Evolutionary conservation across 371 early-diverging fungal genomes (phyloP), one percentile per base, ranked within the genome.

Genomic region (Synchytrium microbalum): DNA sequence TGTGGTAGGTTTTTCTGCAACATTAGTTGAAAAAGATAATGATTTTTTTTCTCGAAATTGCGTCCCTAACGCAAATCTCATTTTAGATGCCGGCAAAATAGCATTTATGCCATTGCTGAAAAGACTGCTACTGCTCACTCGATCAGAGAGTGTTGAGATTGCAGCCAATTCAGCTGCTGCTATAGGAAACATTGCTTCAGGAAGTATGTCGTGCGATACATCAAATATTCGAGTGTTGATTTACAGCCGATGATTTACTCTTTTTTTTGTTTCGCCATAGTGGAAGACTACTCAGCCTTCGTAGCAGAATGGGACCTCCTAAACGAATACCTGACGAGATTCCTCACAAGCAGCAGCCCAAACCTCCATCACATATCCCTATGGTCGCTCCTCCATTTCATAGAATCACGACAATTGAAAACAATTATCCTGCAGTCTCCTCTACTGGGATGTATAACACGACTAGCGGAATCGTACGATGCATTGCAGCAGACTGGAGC

Each of bases 321-420:
- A 32, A 77, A 86, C 55, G 83, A 82, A 27, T 92, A 92, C 56
- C 69, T 92, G 60, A 76, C 80, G 13, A 76, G 78, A 32, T 92
- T 92, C 72, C 70, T 91, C 30, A 68, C 65, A 2, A 63, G 73
- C 32, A 77, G 76, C 54, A 91, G 88, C 61, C 72, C 83, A 61
- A 85, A 88, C 23, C 88, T 89, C 67, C 88, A 88, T 65, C 91
- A 90, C 65, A 88, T 92, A 68, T 90, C 89, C 3, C 82, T 92
- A n/a, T 92, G 93, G 93, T 91, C 92, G 16, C 82, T 92, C 64
- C 85, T 90, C 31, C 90, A 91, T 73, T 87, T 91, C 68, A 68
- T 89, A 62, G 90, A 91, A 62, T 84, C 84, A 10, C 76, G 70
- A 58, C 80, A 86, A 77, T 72, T 64, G 23, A 59, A 60, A 63